Conservation (phyloP, 139 green algal species). For the Tetradesmus lagerheimii region DNA sequence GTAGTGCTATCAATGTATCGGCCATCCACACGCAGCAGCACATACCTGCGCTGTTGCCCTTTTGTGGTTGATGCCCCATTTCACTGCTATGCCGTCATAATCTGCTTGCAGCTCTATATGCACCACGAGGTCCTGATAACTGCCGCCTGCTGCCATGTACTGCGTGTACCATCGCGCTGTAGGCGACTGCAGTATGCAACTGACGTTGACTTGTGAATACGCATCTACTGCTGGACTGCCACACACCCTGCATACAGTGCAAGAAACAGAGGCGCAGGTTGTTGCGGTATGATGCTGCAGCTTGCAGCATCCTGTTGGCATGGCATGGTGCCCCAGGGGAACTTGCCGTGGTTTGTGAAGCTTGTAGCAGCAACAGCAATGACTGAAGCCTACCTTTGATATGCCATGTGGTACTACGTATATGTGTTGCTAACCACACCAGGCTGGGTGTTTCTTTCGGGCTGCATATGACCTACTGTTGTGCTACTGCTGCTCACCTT, state of each 20-base stretch:
- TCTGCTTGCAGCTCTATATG: constrained; percentile 4
- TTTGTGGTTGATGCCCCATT: constrained; percentile 87
- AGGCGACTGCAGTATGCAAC: constrained; percentile 67
- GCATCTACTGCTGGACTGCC: constrained; percentile 18
- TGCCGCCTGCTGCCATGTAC: constrained; percentile 19
- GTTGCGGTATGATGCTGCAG: not conserved
- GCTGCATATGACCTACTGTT: not conserved
- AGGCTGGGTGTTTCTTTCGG: too few relatives aligned
- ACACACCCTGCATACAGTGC: not conserved
- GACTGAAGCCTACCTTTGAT: too few relatives aligned
- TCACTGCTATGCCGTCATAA: constrained; percentile 81
- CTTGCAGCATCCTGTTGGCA: too few relatives aligned
- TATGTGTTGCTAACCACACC: too few relatives aligned
- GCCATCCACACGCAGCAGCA: constrained; percentile 67
- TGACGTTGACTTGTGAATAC: constrained; percentile 76
- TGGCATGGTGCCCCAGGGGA: too few relatives aligned
- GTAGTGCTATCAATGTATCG: too few relatives aligned
- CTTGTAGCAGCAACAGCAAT: too few relatives aligned
- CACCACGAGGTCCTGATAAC: constrained; percentile 35
- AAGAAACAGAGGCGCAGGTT: not conserved
- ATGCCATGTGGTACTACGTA: too few relatives aligned
- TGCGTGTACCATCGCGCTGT: constrained; percentile 56
- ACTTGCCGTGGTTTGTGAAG: too few relatives aligned
- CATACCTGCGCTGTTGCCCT: constrained; percentile 71
- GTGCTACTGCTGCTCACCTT: not conserved